phyloP scores from a whole-genome alignment of 345 rosid species.

The Gossypium rotundifolium region DNA sequence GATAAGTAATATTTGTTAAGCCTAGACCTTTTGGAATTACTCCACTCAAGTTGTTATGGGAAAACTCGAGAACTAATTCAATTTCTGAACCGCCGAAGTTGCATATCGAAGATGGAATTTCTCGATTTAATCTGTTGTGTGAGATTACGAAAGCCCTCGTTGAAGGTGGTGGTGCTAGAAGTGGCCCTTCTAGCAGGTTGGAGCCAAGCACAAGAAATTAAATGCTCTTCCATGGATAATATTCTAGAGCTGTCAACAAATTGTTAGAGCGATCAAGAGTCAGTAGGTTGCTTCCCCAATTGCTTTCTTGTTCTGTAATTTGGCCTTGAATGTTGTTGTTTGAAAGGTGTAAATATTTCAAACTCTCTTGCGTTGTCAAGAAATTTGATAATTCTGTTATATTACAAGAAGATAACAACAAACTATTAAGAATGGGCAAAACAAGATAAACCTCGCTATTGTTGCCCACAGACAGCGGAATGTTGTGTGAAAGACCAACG shows the following conservation, averaged over 20 bases:
- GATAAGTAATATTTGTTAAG: background rate
- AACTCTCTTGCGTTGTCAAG: background rate
- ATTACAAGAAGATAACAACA: background rate
- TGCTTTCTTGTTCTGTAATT: background rate
- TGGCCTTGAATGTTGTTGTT: background rate
- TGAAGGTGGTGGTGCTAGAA: slow-evolving; percentile 2
- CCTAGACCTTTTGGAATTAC: background rate
- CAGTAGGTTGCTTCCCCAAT: background rate
- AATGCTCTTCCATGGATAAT: background rate
- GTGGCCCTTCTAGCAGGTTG: background rate
- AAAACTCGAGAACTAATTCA: background rate
- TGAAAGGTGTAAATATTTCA: background rate
- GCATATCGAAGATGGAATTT: slow-evolving; percentile 9
- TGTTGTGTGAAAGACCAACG: background rate
- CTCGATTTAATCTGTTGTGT: slow-evolving; percentile 10
- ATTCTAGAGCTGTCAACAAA: background rate
- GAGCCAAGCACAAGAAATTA: too few species aligned
- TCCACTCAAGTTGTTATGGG: slow-evolving; percentile 22
- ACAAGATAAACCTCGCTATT: background rate
- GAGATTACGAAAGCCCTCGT: background rate
- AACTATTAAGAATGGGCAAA: background rate
- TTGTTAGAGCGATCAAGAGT: background rate
- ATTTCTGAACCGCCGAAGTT: too few species aligned
- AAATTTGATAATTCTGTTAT: background rate
- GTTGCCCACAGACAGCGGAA: background rate